Conservation (phyloP, 148 eudicot species). For the Silene latifolia region DNA sequence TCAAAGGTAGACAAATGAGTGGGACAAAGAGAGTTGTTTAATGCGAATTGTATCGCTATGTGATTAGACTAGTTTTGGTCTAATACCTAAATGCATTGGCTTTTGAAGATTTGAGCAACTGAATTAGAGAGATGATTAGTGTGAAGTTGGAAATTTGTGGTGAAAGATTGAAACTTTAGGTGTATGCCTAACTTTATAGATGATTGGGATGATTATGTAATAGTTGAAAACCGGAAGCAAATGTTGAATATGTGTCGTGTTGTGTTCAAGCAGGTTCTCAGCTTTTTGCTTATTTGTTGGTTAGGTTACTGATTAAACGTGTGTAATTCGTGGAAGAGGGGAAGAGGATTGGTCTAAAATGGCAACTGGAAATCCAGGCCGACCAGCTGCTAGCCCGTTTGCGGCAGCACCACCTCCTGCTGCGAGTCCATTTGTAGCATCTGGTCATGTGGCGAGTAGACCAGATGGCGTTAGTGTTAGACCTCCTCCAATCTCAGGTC, state of each 20-base stretch:
- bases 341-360: conserved; percentile 30
- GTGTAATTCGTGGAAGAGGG: conserved; percentile 28
- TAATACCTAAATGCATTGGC: not conserved
- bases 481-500: conserved; percentile 44
- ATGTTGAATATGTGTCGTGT: not conserved
- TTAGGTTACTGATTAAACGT: conserved; percentile 28
- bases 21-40: not conserved
- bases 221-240: not conserved
- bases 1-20: too few species aligned
- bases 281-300: not conserved
- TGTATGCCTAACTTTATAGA: not conserved
- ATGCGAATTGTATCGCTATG: not conserved
- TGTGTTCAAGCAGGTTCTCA: not conserved
- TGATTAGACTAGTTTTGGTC: not conserved
- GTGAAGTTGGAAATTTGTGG: not conserved
- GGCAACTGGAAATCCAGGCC: conserved; percentile 76
- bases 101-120: not conserved
- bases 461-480: conserved; percentile 51
- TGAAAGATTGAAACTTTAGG: not conserved
- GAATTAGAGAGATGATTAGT: not conserved
- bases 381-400: conserved; percentile 57
- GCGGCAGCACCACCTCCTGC: conserved; percentile 54
- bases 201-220: conserved; percentile 4
- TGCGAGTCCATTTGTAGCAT: conserved; percentile 55
- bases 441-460: conserved; percentile 65